These are phyloP conservation scores for Neurospora terricola DNA, from an alignment of 495 filamentous ascomycete genomes.

Conservation along the genomic window DNA sequence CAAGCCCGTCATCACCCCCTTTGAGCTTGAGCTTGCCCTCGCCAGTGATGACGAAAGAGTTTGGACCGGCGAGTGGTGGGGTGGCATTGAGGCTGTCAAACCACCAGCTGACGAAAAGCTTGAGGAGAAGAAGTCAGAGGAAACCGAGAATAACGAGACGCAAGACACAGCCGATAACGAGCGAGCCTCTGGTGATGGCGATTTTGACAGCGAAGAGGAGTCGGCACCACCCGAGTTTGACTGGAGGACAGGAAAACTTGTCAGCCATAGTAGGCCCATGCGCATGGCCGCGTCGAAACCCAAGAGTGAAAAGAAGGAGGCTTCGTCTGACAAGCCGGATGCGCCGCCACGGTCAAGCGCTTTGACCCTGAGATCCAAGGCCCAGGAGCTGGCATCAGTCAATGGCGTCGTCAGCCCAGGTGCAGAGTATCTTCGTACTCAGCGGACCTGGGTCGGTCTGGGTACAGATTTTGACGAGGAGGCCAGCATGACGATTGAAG, in stretches of 20 bases:
- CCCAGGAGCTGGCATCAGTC: constrained; percentile 57
- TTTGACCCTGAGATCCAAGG: constrained; percentile 51
- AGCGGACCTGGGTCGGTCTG: constrained; percentile 84
- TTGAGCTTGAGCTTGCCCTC: constrained; percentile 72
- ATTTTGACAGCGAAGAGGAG: constrained; percentile 28
- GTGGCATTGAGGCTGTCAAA: constrained; percentile 53
- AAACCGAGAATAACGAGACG: constrained; percentile 5
- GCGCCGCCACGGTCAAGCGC: constrained; percentile 21
- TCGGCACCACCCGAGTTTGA: constrained; percentile 81
- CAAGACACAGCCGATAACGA: constrained; percentile 9
- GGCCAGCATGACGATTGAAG: constrained; percentile 56
- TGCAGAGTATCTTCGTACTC: constrained; percentile 72
- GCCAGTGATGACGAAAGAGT: constrained; percentile 57
- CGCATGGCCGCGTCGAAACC: constrained; percentile 9
- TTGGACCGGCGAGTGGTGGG: constrained; percentile 70
- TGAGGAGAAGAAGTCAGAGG: not conserved
- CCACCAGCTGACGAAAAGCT: not conserved
- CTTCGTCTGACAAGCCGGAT: not conserved
- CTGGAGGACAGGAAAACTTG: constrained; percentile 75
- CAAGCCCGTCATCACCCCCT: constrained; percentile 82
- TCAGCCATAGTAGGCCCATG: constrained; percentile 79
- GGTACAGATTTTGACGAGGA: constrained; percentile 76
- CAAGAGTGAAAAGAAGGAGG: constrained; percentile 7
- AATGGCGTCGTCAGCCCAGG: constrained; percentile 81
- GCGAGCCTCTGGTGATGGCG: constrained; percentile 7